Percentiles rank a stretch among this genome's conserved stretches.
Evolutionary conservation across 805 yeast species (phyloP).

Genomic region (Candida multigemmis): DNA sequence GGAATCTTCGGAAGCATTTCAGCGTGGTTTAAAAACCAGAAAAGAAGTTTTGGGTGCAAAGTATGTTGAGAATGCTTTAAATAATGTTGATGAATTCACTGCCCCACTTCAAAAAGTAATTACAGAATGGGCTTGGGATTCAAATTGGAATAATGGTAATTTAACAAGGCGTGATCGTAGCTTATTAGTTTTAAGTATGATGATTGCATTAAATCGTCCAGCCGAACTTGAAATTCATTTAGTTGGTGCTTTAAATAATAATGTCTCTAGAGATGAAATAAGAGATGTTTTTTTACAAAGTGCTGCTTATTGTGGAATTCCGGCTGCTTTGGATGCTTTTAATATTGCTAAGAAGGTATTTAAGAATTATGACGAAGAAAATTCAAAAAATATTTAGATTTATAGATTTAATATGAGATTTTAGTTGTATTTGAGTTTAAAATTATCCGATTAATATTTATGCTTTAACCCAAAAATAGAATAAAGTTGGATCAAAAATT

Average conservation of each 20-base stretch:
- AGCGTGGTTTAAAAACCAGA: too few relatives aligned
- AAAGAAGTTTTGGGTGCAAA: too few relatives aligned
- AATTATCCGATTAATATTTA: too few relatives aligned
- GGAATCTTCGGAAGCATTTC: too few relatives aligned
- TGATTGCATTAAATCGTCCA: not conserved
- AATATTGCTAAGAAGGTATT: not conserved
- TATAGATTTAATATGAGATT: too few relatives aligned
- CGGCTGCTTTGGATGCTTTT: not conserved
- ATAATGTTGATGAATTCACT: too few relatives aligned
- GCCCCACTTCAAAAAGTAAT: too few relatives aligned
- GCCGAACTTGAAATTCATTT: not conserved
- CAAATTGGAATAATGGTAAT: not conserved
- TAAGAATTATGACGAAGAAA: not conserved
- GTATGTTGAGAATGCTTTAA: too few relatives aligned
- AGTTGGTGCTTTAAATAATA: not conserved
- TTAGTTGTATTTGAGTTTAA: too few relatives aligned
- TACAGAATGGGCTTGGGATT: not conserved
- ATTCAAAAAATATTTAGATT: too few relatives aligned
- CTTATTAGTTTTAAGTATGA: not conserved
- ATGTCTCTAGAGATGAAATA: not conserved
- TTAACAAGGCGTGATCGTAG: not conserved
- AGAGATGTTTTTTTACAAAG: not conserved
- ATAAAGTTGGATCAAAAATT: too few relatives aligned
- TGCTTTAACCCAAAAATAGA: too few relatives aligned
- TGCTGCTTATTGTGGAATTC: slow-evolving; percentile 1